Evolutionary conservation across 805 yeast species (phyloP).

Genomic region (Soucietia sequanensis): DNA sequence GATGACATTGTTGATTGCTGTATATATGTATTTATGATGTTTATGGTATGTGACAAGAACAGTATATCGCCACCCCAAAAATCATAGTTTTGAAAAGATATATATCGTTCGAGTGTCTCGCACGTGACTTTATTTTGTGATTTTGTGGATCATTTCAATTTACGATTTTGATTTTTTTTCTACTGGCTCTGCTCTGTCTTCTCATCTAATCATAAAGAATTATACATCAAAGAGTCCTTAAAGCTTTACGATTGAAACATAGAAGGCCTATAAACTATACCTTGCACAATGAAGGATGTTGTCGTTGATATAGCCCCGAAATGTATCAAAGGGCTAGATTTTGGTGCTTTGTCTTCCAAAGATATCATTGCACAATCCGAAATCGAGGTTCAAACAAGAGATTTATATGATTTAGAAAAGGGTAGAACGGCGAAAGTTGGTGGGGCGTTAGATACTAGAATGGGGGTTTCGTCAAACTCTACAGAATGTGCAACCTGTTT

Average conservation of each 20-base stretch:
- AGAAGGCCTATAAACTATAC: too few species aligned
- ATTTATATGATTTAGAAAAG: constrained; percentile 84
- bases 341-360: constrained; percentile 87
- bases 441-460: constrained; percentile 88
- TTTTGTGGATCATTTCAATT: constrained; percentile 1
- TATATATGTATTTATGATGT: too few species aligned
- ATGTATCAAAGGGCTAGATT: constrained; percentile 84
- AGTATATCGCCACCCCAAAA: too few species aligned
- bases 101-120: too few species aligned
- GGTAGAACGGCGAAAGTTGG: constrained; percentile 78
- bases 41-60: too few species aligned
- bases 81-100: too few species aligned
- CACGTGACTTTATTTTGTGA: too few species aligned
- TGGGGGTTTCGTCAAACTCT: constrained; percentile 93
- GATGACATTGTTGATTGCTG: too few species aligned
- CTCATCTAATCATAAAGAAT: too few species aligned
- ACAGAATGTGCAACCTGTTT: constrained; percentile 88
- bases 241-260: too few species aligned
- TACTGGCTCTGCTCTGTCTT: constrained; percentile 4
- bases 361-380: constrained; percentile 93
- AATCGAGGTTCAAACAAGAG: constrained; percentile 89
- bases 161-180: constrained; percentile 2
- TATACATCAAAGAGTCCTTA: too few species aligned
- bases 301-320: constrained; percentile 85
- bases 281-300: constrained; percentile 40